Evolutionary conservation across 805 yeast genomes (phyloP), one percentile per base, ranked within the genome.

Genomic region (Torulaspora microellipsoides): DNA sequence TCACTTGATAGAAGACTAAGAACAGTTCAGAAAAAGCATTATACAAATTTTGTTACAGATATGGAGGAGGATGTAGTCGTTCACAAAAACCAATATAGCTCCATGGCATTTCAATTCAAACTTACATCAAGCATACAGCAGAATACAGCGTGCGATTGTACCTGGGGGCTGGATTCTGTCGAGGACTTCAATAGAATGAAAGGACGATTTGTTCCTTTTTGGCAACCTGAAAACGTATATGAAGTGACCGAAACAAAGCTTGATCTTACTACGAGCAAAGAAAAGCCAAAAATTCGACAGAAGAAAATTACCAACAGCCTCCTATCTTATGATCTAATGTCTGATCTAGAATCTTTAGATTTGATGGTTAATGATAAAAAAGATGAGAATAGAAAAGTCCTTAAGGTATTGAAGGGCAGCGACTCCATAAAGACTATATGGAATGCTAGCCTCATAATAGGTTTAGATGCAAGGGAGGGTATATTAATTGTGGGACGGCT

Each of bases 381-480:
- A 48, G 95, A 86, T 58, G 79, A 78, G 53, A 85, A 87, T 58
- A 66, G 95, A 43, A 83, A 82, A 55, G 83, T 88, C 1, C 65
- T 87, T 15, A 72, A 90, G 45, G 76, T 85, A 53, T 65, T 88
- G 42, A 80, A 68, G 52, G 73, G 78, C 40, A 85, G 85, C 12
- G 96, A 88, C 59, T 73, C 73, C 36, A 85, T 89, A 17, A 73
- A 69, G n/a, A 77, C 77, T 11, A 65, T 88, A 13, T 81, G 86
- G 81, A 88, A 88, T 58, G 80, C 85, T 1, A 78, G 90, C 42
- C 78, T 80, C 38, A 77, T 89, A 15, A 66, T 82, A 45, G 96
- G 95, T 0, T 65, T 88, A n/a, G 85, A 81, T 27, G 80, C 89
- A 2, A 68, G 75, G 13, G 95, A 87, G 56, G 85, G 91, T 12